phyloP scores from a whole-genome alignment of 2,329 filamentous ascomycete genomes.

The Aschersonia sp. region DNA sequence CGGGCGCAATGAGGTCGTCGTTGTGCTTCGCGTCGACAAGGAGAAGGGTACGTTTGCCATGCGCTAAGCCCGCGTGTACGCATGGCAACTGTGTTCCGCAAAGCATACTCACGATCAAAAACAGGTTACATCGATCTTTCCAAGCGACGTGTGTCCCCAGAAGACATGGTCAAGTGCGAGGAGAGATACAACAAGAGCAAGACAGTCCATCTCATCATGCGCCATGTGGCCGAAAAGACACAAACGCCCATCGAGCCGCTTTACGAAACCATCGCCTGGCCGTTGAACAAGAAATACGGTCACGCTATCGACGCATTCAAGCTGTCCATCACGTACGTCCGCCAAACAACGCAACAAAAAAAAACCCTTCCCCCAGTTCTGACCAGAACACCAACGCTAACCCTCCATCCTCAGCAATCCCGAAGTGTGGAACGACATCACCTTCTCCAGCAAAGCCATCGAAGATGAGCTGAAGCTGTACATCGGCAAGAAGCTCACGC shows the following conservation, averaged over 20 bases:
- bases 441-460: constrained; percentile 74
- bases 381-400: not conserved
- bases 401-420: constrained; percentile 51
- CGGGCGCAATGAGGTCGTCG: constrained; percentile 95
- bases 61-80: not conserved
- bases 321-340: constrained; percentile 81
- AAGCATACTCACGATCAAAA: constrained; percentile 1
- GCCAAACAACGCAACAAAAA: too few relatives aligned
- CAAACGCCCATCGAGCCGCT: constrained; percentile 85
- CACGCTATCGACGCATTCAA: constrained; percentile 98
- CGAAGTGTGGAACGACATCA: constrained; percentile 87
- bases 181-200: constrained; percentile 99
- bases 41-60: constrained; percentile 60
- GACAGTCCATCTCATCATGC: constrained; percentile 98
- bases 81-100: not conserved
- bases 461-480: constrained; percentile 86
- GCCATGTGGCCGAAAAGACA: constrained; percentile 96
- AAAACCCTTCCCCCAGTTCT: too few relatives aligned
- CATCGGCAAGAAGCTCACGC: constrained; percentile 92
- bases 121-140: constrained; percentile 88
- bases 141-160: constrained; percentile 92
- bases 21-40: constrained; percentile 97
- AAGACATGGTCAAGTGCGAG: constrained; percentile 97
- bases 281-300: constrained; percentile 92
- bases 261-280: constrained; percentile 93